Percentiles rank a stretch among this genome's conserved stretches.
These are phyloP conservation scores for Cladosporium sp. DNA, from an alignment of 2,329 filamentous ascomycete genomes.

Conservation along the genomic window DNA sequence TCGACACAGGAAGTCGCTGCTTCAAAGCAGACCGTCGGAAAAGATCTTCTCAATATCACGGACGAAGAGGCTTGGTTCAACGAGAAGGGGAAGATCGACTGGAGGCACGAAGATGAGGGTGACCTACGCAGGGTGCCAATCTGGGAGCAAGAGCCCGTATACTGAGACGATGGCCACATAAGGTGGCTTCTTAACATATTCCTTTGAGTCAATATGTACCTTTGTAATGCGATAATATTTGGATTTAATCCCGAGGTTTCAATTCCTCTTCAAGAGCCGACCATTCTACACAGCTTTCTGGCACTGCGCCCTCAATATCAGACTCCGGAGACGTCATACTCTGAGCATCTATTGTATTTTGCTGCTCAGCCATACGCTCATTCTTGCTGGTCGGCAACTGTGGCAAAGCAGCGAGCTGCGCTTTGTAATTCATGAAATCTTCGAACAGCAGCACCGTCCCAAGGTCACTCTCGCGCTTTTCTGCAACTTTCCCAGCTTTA, in stretches of 20 bases:
- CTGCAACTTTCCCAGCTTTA: not conserved
- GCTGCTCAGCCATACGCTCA: not conserved
- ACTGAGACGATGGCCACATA: slow-evolving; percentile 1
- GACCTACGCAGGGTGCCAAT: slow-evolving; percentile 43
- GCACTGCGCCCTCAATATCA: not conserved
- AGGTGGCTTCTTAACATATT: not conserved
- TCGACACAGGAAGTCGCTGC: slow-evolving; percentile 43
- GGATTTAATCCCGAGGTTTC: not conserved
- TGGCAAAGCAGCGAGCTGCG: slow-evolving; percentile 14
- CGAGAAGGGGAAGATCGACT: slow-evolving; percentile 42
- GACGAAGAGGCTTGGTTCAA: slow-evolving; percentile 50
- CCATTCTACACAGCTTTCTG: not conserved
- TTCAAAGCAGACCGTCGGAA: slow-evolving; percentile 39
- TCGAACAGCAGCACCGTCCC: slow-evolving; percentile 24
- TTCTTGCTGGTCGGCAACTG: not conserved
- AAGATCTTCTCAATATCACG: slow-evolving; percentile 37
- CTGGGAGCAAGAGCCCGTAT: slow-evolving; percentile 35
- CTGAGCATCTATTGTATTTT: not conserved
- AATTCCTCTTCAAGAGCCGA: not conserved
- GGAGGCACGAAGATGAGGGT: slow-evolving; percentile 43
- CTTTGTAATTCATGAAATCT: slow-evolving; percentile 28
- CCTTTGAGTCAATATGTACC: not conserved
- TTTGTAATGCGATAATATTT: not conserved
- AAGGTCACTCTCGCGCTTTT: slow-evolving; percentile 22
- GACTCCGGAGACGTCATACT: too few relatives aligned